Conservation (phyloP, 208 protist species). For the Trypanosoma caninum region DNA sequence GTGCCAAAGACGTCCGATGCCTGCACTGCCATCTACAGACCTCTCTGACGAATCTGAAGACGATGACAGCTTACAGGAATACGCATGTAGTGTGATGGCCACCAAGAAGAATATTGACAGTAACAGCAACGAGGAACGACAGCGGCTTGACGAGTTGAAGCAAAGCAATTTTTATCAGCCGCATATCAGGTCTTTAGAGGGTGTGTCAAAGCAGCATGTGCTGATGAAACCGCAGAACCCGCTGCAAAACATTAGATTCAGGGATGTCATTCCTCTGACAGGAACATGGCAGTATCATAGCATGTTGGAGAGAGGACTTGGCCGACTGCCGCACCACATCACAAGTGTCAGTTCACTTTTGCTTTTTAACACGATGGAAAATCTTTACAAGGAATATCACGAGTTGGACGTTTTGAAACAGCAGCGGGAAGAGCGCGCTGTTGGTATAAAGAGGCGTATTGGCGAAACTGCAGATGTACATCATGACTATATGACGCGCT, state of each 20-base stretch:
- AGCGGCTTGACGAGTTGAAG: background rate
- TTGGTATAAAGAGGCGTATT: conserved; percentile 11
- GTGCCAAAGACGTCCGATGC: background rate
- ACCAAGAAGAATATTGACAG: background rate
- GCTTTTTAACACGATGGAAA: conserved; percentile 34
- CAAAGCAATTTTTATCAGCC: conserved; percentile 9
- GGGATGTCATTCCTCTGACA: conserved; percentile 15
- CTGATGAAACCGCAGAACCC: conserved; percentile 22
- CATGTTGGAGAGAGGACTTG: conserved; percentile 23
- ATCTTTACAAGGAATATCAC: conserved; percentile 39
- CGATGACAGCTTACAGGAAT: background rate
- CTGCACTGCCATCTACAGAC: conserved; percentile 9
- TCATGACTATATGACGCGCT: conserved; percentile 29
- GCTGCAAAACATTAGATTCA: conserved; percentile 7
- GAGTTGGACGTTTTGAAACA: conserved; percentile 31
- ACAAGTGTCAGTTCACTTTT: conserved; percentile 31
- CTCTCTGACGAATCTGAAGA: background rate
- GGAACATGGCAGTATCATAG: conserved; percentile 22
- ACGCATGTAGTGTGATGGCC: background rate
- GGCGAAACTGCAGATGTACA: conserved; percentile 24
- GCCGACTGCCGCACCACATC: conserved; percentile 21
- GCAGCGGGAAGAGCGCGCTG: conserved; percentile 23
- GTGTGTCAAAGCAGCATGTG: conserved; percentile 8
- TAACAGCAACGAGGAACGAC: background rate
- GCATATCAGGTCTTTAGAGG: conserved; percentile 19